Conservation (phyloP, 352 stramenopile genomes). For the Globisporangium emineosum region DNA sequence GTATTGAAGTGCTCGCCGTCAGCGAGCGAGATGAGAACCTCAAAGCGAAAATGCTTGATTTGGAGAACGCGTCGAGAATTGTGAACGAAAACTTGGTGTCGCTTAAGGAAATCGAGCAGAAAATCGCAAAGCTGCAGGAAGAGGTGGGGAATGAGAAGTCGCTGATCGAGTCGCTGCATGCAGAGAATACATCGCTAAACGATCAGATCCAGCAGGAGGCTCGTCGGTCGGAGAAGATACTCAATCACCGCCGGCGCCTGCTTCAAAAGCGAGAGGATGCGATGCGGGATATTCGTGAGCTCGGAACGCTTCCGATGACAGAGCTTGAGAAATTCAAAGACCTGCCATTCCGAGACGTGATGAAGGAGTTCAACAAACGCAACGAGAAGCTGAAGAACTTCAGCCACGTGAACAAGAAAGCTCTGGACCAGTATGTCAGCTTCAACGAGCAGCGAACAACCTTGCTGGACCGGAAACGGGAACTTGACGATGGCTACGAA, state of each 20-base stretch:
- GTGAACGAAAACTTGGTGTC: slow-evolving; percentile 62
- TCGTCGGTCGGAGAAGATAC: slow-evolving; percentile 77
- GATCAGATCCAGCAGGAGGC: slow-evolving; percentile 86
- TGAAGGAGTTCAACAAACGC: slow-evolving; percentile 92
- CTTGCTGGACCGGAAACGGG: slow-evolving; percentile 93
- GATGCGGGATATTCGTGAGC: slow-evolving; percentile 95
- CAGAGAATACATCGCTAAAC: slow-evolving; percentile 55
- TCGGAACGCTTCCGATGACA: slow-evolving; percentile 93
- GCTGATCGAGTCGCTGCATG: slow-evolving; percentile 45
- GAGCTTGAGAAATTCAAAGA: slow-evolving; percentile 93
- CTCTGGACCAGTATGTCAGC: slow-evolving; percentile 98
- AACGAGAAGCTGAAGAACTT: slow-evolving; percentile 98
- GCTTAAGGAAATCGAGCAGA: slow-evolving; percentile 62
- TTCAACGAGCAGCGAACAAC: slow-evolving; percentile 93
- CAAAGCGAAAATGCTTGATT: slow-evolving; percentile 90
- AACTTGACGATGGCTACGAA: slow-evolving; percentile 94
- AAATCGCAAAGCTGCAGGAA: slow-evolving; percentile 52
- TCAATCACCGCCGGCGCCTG: slow-evolving; percentile 75
- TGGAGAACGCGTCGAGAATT: slow-evolving; percentile 73
- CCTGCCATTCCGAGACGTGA: slow-evolving; percentile 88
- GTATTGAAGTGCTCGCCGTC: slow-evolving; percentile 50
- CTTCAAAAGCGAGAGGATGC: slow-evolving; percentile 92
- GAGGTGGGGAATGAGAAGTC: slow-evolving; percentile 45
- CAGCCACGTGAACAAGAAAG: slow-evolving; percentile 99
- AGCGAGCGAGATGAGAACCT: slow-evolving; percentile 65